phyloP scores from a whole-genome alignment of 2,329 filamentous ascomycete genomes.

The Aureobasidium sp. region DNA sequence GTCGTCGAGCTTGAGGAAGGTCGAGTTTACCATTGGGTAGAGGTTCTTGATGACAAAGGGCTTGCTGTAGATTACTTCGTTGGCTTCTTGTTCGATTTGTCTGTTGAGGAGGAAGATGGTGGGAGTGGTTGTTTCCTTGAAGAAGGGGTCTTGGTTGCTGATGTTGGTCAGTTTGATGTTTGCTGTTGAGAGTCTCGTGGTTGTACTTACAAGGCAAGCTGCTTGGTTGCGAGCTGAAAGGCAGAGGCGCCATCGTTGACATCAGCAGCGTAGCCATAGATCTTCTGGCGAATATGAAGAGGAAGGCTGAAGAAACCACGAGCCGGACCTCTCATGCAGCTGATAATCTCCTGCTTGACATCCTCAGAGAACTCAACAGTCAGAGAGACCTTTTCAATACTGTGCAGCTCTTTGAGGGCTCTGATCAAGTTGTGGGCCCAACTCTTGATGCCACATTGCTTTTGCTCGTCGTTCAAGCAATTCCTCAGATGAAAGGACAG shows the following conservation, averaged over 20 bases:
- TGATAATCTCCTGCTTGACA: conserved; percentile 19
- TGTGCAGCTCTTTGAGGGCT: conserved; percentile 18
- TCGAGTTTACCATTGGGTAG: conserved; percentile 17
- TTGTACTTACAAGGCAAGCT: neutral
- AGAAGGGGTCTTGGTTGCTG: neutral
- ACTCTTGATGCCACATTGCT: conserved; percentile 24
- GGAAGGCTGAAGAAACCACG: conserved; percentile 22
- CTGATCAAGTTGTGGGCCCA: conserved; percentile 18
- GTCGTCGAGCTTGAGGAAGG: conserved; percentile 15
- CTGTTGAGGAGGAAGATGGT: conserved; percentile 29
- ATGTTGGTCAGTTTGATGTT: neutral
- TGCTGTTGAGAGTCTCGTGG: too few species aligned
- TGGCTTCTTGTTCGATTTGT: conserved; percentile 27
- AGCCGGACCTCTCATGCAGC: conserved; percentile 18
- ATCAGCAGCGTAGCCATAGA: conserved; percentile 22
- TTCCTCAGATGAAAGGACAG: conserved; percentile 21
- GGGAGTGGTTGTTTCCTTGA: conserved; percentile 21
- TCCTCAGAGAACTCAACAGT: conserved; percentile 18
- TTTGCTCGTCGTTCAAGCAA: conserved; percentile 17
- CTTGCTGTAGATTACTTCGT: conserved; percentile 23
- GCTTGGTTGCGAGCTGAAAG: neutral
- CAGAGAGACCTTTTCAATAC: conserved; percentile 21
- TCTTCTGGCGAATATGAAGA: conserved; percentile 21
- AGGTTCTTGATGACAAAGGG: conserved; percentile 21
- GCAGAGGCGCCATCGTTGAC: conserved; percentile 16